Evolutionary conservation across 129 eudicot genomes (phyloP).

Genomic region (Ambrosia artemisiifolia): DNA sequence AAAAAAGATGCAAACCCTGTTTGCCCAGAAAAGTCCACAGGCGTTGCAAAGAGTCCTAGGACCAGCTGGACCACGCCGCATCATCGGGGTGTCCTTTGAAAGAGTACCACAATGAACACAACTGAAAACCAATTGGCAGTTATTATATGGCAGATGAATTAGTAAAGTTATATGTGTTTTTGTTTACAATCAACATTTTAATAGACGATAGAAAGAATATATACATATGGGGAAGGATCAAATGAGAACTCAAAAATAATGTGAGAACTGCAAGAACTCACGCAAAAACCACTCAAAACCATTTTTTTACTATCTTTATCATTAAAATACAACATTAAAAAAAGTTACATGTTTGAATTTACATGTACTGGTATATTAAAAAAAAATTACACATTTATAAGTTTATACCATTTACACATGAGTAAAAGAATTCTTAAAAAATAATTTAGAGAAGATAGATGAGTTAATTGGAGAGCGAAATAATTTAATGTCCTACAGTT

Average conservation of each 20-base stretch:
- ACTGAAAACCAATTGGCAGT: constrained; percentile 29
- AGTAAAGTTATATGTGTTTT: constrained; percentile 6
- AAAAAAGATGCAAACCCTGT: constrained; percentile 41
- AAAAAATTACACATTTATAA: too few relatives aligned
- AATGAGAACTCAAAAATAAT: too few relatives aligned
- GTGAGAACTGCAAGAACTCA: too few relatives aligned
- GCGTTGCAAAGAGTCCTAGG: constrained; percentile 78
- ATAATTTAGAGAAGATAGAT: too few relatives aligned
- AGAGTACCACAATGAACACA: constrained; percentile 64
- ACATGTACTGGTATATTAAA: too few relatives aligned
- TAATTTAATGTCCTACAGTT: too few relatives aligned
- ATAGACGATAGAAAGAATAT: not conserved
- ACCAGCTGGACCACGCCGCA: constrained; percentile 74
- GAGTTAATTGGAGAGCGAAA: not conserved
- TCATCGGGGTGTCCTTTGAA: constrained; percentile 56
- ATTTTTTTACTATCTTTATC: too few relatives aligned
- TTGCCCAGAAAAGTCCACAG: constrained; percentile 75
- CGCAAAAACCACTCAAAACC: too few relatives aligned
- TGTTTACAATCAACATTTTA: not conserved
- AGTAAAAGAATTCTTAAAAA: too few relatives aligned
- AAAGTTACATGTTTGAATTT: too few relatives aligned
- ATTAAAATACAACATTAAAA: too few relatives aligned
- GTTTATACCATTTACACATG: too few relatives aligned
- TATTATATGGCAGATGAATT: not conserved
- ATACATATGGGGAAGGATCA: not conserved